Base-by-base conservation (phyloP, 2,329 filamentous ascomycete genomes). In the Ophiognomonia clavigignenti-juglandacearum region DNA sequence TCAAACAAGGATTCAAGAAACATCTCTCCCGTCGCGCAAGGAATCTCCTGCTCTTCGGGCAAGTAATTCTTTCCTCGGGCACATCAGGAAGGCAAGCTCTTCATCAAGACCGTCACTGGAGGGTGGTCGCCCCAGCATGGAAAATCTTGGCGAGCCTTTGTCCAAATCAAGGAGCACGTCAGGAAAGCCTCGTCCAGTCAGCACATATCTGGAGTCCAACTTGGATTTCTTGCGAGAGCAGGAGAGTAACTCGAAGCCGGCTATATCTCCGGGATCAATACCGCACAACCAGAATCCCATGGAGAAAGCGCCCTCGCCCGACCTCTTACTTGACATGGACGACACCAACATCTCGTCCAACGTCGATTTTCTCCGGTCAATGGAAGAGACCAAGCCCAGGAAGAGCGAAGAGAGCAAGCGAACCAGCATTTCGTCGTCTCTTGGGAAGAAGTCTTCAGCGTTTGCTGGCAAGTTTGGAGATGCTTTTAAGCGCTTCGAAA, bases 391-490 rank as follows among this genome's bases (percentile, higher is more conserved):
- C 2, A 80, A 80, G 41, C 68, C 72, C 38, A 77, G 82, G 59
- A 75, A 71, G 54, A 82, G 78, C 51, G 84, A 80, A 57, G 79
- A 84, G 54, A 69, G 70, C 39, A 95, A 95, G 63, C 79, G 87
- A 10, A 75, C 83, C 1, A 93, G 88, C 63, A 67, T 95, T 2
- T 75, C 45, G 82, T 0, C 45, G 82, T 0, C 67, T 88, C 16
- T 82, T 85, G 6, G 82, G 82, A 32, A 86, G 22, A 95, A 93
- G 65, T 88, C 82, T 48, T 45, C 43, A 18, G 81, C 95, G 31
- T 73, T 96, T n/a, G 85, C 83, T 5, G 88, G 90, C 20, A 89
- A 86, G 56, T 96, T 97, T 63, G 89, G 91, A 1, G 91, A 96
- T 58, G 91, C 92, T 3, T 96, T 97, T 69, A 89, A 92, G 60